Evolutionary conservation across 1,284 basidiomycete species (phyloP).

Genomic region (Pterula multifida): DNA sequence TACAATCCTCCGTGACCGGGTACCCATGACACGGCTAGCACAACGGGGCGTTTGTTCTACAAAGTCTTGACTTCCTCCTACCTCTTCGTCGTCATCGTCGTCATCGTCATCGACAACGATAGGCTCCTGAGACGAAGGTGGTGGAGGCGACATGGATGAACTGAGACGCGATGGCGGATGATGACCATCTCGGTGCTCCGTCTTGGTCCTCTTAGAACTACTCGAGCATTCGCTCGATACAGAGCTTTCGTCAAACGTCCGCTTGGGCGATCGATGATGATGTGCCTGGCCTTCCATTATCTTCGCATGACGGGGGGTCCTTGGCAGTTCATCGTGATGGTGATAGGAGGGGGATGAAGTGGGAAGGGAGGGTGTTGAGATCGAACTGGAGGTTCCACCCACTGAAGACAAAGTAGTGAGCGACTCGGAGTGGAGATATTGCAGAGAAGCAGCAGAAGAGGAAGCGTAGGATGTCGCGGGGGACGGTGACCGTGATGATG

Average conservation of each 20-base stretch:
- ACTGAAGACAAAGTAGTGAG: neutral
- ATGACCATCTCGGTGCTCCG: neutral
- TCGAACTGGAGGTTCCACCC: neutral
- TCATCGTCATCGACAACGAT: no score
- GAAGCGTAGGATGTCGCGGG: conserved; percentile 18
- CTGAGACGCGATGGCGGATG: neutral
- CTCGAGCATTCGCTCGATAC: neutral
- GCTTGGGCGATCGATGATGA: neutral
- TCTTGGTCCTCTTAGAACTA: conserved; percentile 1
- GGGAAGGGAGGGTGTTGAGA: conserved; percentile 15
- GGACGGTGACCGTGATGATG: conserved; percentile 34
- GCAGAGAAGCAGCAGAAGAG: conserved; percentile 14
- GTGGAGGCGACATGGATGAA: neutral
- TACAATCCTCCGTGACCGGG: neutral
- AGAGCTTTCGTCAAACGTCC: neutral
- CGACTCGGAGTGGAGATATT: conserved; percentile 7
- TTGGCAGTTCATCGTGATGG: conserved; percentile 25
- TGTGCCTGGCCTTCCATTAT: neutral
- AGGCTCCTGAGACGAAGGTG: neutral
- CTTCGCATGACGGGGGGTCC: conserved; percentile 26
- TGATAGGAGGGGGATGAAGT: conserved; percentile 17
- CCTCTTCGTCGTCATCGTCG: neutral
- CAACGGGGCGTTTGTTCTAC: neutral
- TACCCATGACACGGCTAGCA: neutral
- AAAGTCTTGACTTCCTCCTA: neutral